Percentiles rank a stretch among this genome's conserved stretches.
Conservation (phyloP, 2,329 filamentous ascomycete species). For the Clarireedia monteithiana region DNA sequence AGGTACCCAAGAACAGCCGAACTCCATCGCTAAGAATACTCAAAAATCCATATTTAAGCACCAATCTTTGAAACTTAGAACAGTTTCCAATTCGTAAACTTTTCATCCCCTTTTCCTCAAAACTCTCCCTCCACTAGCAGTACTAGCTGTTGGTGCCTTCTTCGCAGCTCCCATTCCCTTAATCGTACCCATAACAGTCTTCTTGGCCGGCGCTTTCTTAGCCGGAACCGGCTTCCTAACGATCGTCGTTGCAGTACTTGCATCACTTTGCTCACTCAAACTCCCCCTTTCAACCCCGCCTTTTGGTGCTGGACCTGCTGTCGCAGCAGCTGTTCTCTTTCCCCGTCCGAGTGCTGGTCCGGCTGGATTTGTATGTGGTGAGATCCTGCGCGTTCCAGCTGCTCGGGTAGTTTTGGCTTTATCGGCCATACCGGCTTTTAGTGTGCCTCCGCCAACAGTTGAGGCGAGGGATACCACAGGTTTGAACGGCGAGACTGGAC, state of each 20-base stretch:
- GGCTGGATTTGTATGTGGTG: slow-evolving; percentile 12
- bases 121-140: slow-evolving; percentile 25
- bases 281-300: slow-evolving; percentile 48
- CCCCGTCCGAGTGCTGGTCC: slow-evolving; percentile 18
- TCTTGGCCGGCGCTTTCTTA: slow-evolving; percentile 37
- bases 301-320: slow-evolving; percentile 32
- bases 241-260: slow-evolving; percentile 38
- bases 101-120: slow-evolving; percentile 24
- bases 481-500: slow-evolving; percentile 57
- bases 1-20: not conserved
- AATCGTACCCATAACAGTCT: slow-evolving; percentile 46
- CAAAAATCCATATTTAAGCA: not conserved
- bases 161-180: slow-evolving; percentile 44
- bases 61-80: not conserved
- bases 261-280: slow-evolving; percentile 52
- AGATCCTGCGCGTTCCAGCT: slow-evolving; percentile 33
- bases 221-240: slow-evolving; percentile 47
- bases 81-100: not conserved
- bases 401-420: slow-evolving; percentile 50
- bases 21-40: not conserved
- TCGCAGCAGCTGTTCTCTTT: slow-evolving; percentile 27
- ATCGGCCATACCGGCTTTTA: slow-evolving; percentile 51
- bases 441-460: slow-evolving; percentile 32
- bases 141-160: slow-evolving; percentile 39
- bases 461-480: slow-evolving; percentile 28